phyloP scores from a whole-genome alignment of 257 asterid species.

The Verbascum thapsus region DNA sequence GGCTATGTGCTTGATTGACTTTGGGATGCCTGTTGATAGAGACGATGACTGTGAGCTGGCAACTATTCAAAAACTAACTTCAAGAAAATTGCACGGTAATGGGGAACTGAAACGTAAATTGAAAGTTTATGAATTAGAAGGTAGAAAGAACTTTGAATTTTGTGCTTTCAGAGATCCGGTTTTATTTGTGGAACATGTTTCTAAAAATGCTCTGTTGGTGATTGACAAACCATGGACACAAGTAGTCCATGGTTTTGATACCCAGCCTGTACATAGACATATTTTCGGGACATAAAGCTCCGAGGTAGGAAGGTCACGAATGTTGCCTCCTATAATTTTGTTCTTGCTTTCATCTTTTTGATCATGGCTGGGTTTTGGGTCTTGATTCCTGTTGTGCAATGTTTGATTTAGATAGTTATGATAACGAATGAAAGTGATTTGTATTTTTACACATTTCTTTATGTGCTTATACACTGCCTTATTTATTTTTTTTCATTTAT shows the following conservation, averaged over 20 bases:
- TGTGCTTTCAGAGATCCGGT: constrained; percentile 56
- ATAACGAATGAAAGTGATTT: constrained; percentile 29
- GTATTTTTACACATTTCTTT: constrained; percentile 10
- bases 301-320: constrained; percentile 24
- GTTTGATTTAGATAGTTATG: constrained; percentile 38
- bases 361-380: constrained; percentile 1
- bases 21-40: constrained; percentile 53
- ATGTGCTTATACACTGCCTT: background rate
- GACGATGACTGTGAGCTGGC: constrained; percentile 40
- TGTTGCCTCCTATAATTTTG: constrained; percentile 17
- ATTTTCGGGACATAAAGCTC: constrained; percentile 51
- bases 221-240: constrained; percentile 68
- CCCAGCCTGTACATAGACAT: constrained; percentile 65
- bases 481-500: background rate
- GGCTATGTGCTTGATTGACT: constrained; percentile 66
- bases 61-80: constrained; percentile 31
- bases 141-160: constrained; percentile 47
- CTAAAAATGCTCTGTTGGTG: constrained; percentile 57
- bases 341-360: constrained; percentile 8
- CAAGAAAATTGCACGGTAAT: constrained; percentile 38
- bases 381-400: constrained; percentile 46
- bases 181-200: constrained; percentile 65
- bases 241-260: constrained; percentile 52
- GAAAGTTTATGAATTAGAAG: constrained; percentile 36
- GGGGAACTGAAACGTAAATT: constrained; percentile 51